Evolutionary conservation across 1,284 basidiomycete species (phyloP).

Genomic region (Fomitopsis schrenkii): DNA sequence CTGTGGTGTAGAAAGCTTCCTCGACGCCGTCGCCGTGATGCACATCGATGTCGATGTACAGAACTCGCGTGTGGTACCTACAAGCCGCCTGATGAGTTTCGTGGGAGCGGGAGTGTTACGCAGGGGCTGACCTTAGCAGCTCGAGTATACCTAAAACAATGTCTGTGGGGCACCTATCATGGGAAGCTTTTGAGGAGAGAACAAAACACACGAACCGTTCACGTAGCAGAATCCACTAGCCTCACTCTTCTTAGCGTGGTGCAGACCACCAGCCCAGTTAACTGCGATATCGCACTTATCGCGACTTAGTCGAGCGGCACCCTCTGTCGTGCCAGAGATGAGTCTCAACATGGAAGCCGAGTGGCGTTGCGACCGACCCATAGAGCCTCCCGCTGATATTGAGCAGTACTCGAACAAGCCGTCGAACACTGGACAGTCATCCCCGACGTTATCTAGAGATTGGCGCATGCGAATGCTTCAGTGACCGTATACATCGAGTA

Average conservation of each 20-base stretch:
- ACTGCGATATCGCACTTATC: conserved; percentile 99
- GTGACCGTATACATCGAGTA: background rate
- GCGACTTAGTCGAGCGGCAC: conserved; percentile 89
- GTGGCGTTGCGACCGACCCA: conserved; percentile 63
- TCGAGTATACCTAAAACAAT: conserved; percentile 98
- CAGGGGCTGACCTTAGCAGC: conserved; percentile 63
- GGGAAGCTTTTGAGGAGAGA: background rate
- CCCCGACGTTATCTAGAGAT: conserved; percentile 75
- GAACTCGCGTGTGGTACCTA: conserved; percentile 90
- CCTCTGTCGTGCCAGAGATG: conserved; percentile 56
- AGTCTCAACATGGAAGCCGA: background rate
- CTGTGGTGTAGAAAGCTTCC: conserved; percentile 99
- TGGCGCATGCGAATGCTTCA: background rate
- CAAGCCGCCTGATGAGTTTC: background rate
- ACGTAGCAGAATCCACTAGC: conserved; percentile 99
- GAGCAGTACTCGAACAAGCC: conserved; percentile 98
- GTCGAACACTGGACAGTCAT: conserved; percentile 98
- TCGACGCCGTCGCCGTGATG: conserved; percentile 99
- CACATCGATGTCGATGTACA: conserved; percentile 99
- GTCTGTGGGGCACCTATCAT: conserved; percentile 43
- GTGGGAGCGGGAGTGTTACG: background rate
- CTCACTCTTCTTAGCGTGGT: conserved; percentile 98
- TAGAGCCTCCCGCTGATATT: conserved; percentile 96
- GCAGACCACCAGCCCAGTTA: conserved; percentile 98
- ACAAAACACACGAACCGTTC: conserved; percentile 61